Evolutionary conservation across 2,329 filamentous ascomycete genomes (phyloP).

Genomic region (Gliomastix tumulicola): DNA sequence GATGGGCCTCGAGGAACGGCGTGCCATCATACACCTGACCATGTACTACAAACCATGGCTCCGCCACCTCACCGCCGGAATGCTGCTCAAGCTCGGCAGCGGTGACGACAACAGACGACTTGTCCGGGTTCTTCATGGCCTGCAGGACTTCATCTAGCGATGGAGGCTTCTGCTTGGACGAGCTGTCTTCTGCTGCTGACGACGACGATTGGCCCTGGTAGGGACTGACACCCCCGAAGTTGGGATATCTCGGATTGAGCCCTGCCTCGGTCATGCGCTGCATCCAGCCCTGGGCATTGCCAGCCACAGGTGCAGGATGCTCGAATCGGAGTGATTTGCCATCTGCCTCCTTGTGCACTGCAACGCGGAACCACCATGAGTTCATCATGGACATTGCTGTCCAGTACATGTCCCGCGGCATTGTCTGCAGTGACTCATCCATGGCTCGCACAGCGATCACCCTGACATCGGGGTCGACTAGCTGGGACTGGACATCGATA

Average conservation of each 20-base stretch:
- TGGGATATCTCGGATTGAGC: not conserved
- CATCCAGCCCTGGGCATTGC: not conserved
- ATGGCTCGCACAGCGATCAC: not conserved
- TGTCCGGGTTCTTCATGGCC: not conserved
- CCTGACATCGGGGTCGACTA: not conserved
- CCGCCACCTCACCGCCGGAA: not conserved
- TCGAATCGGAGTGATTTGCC: not conserved
- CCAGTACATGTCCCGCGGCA: constrained; percentile 2
- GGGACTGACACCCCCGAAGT: not conserved
- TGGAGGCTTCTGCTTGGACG: no score
- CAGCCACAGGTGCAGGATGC: not conserved
- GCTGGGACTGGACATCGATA: not conserved
- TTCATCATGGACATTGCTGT: not conserved
- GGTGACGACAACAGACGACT: not conserved
- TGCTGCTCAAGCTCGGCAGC: not conserved
- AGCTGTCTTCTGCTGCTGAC: not conserved
- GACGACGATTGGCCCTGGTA: not conserved
- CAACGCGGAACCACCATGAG: not conserved
- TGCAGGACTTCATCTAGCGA: no score
- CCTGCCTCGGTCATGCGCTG: not conserved
- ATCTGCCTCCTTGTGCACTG: not conserved
- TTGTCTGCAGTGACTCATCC: constrained; percentile 5
- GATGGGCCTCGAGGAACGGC: not conserved
- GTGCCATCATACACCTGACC: not conserved
- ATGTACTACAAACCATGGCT: not conserved